Conservation (phyloP, 768 basidiomycete species). For the Amanita exitialis region DNA sequence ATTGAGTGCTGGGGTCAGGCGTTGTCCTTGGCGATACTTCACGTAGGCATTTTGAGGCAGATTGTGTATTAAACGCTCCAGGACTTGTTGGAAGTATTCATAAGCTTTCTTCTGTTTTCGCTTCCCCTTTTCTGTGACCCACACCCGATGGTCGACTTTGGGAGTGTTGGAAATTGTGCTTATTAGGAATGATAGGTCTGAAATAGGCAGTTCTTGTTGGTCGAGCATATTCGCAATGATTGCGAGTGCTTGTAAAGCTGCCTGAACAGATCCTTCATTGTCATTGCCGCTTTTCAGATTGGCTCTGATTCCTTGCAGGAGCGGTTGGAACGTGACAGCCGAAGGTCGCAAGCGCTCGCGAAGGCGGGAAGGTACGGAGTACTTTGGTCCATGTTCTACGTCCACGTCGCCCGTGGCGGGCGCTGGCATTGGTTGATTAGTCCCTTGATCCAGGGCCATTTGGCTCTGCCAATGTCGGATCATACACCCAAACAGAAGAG, state of each 20-base stretch:
- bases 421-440: slow-evolving; percentile 1
- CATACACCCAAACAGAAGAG: slow-evolving; percentile 55
- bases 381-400: background rate
- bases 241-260: slow-evolving; percentile 50
- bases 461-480: slow-evolving; percentile 52
- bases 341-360: background rate
- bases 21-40: background rate
- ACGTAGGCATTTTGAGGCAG: slow-evolving; percentile 16
- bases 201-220: slow-evolving; percentile 33
- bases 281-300: slow-evolving; percentile 18
- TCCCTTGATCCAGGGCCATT: slow-evolving; percentile 8
- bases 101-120: slow-evolving; percentile 27
- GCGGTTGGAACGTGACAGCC: slow-evolving; percentile 11
- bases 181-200: slow-evolving; percentile 34
- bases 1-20: slow-evolving; percentile 23
- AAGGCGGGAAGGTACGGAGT: background rate
- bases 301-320: slow-evolving; percentile 23
- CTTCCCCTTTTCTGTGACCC: slow-evolving; percentile 21
- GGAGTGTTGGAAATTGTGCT: slow-evolving; percentile 37
- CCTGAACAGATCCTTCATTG: slow-evolving; percentile 15
- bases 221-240: slow-evolving; percentile 47
- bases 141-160: slow-evolving; percentile 26
- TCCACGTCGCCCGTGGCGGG: slow-evolving; percentile 1
- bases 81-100: slow-evolving; percentile 37
- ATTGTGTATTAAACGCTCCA: slow-evolving; percentile 27